phyloP scores from a whole-genome alignment of 1,284 basidiomycete genomes.

The Irpex sp. region DNA sequence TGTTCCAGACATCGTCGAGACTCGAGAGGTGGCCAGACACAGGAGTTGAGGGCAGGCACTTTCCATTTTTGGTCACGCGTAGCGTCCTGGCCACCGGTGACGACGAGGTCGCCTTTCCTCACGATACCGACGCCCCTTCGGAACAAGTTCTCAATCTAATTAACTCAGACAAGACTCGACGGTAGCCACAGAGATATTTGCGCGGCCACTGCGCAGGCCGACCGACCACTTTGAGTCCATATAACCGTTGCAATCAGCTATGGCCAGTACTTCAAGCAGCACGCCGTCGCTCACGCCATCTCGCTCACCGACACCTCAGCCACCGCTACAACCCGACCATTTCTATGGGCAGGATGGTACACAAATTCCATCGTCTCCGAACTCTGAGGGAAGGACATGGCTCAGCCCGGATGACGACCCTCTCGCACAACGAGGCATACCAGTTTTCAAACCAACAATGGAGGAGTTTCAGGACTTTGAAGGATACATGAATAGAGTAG shows the following conservation, averaged over 20 bases:
- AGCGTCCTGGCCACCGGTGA: conserved; percentile 1
- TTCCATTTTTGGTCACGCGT: conserved; percentile 7
- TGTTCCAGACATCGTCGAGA: background rate
- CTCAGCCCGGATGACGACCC: conserved; percentile 80
- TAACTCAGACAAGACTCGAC: background rate
- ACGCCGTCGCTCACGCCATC: conserved; percentile 49
- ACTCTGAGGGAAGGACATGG: conserved; percentile 55
- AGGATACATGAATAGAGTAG: conserved; percentile 77
- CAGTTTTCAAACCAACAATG: conserved; percentile 89
- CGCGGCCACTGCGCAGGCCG: background rate
- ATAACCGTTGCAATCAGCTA: conserved; percentile 4
- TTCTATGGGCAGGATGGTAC: conserved; percentile 59
- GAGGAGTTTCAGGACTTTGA: conserved; percentile 88
- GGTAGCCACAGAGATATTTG: background rate
- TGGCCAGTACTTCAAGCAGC: conserved; percentile 20
- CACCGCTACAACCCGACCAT: conserved; percentile 68
- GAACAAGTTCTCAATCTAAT: background rate
- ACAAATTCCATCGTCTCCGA: conserved; percentile 46
- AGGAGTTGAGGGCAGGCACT: conserved; percentile 9
- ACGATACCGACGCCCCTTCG: background rate
- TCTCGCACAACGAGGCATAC: conserved; percentile 81
- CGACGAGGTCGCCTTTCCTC: conserved; percentile 1
- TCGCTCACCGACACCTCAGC: conserved; percentile 45
- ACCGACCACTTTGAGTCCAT: background rate
- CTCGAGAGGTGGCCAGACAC: conserved; percentile 3